Evolutionary conservation across 768 basidiomycete genomes (phyloP), one percentile per base, ranked within the genome.

Genomic region (Obba rivulosa): DNA sequence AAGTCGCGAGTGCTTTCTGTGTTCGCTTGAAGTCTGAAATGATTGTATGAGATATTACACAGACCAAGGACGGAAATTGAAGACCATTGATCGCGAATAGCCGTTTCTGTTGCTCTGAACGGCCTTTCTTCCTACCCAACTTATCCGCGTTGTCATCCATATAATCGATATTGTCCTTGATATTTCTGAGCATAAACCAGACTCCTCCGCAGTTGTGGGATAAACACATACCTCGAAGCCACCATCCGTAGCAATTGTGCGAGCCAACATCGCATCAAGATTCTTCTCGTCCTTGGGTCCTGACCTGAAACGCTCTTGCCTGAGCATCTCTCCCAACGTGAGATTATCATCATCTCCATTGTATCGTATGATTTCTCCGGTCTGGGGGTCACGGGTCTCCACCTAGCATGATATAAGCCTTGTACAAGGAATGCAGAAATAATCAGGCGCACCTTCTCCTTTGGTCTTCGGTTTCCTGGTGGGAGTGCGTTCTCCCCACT

Each of bases 81-180:
- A 62, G 53, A 91, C 93, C 94, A 50, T 97, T 81, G 53, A 99
- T 89, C 11, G 96, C 96, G 64, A 97, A 99, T 56, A 92, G 89
- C 39, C 94, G 81, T 65, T 93, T 98, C 86, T 96, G 92, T 18
- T 87, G 91, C 60, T 98, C 95, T 3, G 85, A 83, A 44, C 93
- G 87, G 90, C 97, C 93, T 69, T 95, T 98, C 66, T 92, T 84
- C 48, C 94, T 74, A 34, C 89, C 91, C 0, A 98, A 75, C 56
- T 83, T 85, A 59, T 95, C 95, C 0, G 92, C 93, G 62, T 97
- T 95, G 54, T 98, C 96, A 56, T 99, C 96, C 53, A 96, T 85
- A 57, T 98, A 98, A 40, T 97, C 96, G 25, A 94, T 70, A 58
- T 94, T 81, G 55, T 87, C 85, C 87, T 92, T 36, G 48, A 36